Evolutionary conservation across 1,139 yeast genomes (phyloP).

Genomic region (Geotrichum histeridarum): DNA sequence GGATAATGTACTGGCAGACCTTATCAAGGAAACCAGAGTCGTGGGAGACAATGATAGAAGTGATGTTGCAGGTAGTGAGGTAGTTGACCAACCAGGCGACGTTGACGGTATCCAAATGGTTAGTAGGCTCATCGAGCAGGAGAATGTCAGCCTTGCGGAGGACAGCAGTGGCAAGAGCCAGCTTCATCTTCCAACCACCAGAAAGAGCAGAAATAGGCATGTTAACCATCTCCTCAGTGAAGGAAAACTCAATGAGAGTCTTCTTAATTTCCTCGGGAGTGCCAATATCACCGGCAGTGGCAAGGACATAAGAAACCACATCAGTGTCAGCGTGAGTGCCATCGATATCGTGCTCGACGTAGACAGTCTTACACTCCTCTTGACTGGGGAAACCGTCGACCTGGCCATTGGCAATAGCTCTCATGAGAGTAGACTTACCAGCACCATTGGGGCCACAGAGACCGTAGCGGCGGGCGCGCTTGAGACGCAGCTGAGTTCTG

Average conservation of each 20-base stretch:
- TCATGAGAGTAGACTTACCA: slow-evolving; percentile 99
- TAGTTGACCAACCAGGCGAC: slow-evolving; percentile 99
- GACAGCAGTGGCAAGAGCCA: slow-evolving; percentile 98
- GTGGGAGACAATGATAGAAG: slow-evolving; percentile 97
- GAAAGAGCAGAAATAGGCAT: slow-evolving; percentile 95
- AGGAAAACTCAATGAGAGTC: slow-evolving; percentile 76
- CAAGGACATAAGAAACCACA: slow-evolving; percentile 83
- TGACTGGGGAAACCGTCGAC: slow-evolving; percentile 99
- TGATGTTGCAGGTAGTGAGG: slow-evolving; percentile 96
- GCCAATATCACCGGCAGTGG: slow-evolving; percentile 56
- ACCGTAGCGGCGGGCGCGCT: slow-evolving; percentile 99
- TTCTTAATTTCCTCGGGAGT: slow-evolving; percentile 66
- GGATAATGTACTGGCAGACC: slow-evolving; percentile 95
- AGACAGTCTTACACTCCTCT: slow-evolving; percentile 96
- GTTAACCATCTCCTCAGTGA: slow-evolving; percentile 83
- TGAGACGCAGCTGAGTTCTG: slow-evolving; percentile 98
- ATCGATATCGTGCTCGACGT: slow-evolving; percentile 99
- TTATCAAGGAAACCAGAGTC: slow-evolving; percentile 99
- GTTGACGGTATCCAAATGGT: slow-evolving; percentile 98
- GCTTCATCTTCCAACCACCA: slow-evolving; percentile 99
- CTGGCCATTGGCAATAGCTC: slow-evolving; percentile 99
- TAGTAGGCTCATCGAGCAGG: slow-evolving; percentile 98
- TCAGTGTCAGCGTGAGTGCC: slow-evolving; percentile 96
- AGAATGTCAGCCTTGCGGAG: slow-evolving; percentile 97
- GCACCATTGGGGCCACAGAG: slow-evolving; percentile 99